Evolutionary conservation across 176 grass and related monocot genomes (phyloP).

Genomic region (Otatea glauca): DNA sequence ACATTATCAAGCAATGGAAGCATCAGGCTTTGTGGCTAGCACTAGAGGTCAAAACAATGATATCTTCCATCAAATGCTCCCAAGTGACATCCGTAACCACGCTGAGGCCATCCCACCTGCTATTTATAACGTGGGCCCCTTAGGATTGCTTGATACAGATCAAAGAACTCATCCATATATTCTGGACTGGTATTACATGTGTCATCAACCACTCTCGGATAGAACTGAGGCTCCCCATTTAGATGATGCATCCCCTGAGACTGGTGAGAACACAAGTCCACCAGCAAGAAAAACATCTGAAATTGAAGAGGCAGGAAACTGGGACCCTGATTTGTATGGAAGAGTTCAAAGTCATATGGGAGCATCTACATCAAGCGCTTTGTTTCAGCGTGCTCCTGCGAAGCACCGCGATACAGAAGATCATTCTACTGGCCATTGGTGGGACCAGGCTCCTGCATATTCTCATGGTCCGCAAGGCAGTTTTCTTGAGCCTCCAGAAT

Average conservation of each 20-base stretch:
- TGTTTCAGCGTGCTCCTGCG: constrained; percentile 47
- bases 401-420: constrained; percentile 30
- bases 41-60: constrained; percentile 53
- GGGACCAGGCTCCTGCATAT: constrained; percentile 39
- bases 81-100: constrained; percentile 35
- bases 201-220: constrained; percentile 40
- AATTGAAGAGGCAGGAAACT: constrained; percentile 47
- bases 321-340: constrained; percentile 39
- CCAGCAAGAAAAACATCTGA: constrained; percentile 47
- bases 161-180: constrained; percentile 75
- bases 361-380: constrained; percentile 74
- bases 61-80: constrained; percentile 45
- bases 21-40: constrained; percentile 53
- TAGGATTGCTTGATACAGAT: constrained; percentile 63
- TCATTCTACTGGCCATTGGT: constrained; percentile 51
- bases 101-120: constrained; percentile 29
- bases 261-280: constrained; percentile 14
- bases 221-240: constrained; percentile 41
- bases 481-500: constrained; percentile 71
- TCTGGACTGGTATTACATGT: constrained; percentile 90
- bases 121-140: constrained; percentile 54
- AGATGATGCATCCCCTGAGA: constrained; percentile 19
- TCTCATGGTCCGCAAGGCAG: constrained; percentile 50
- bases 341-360: constrained; percentile 62
- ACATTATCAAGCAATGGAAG: constrained; percentile 55